Base-by-base conservation (phyloP, 305 asterid genomes). In the Lippia alba region DNA sequence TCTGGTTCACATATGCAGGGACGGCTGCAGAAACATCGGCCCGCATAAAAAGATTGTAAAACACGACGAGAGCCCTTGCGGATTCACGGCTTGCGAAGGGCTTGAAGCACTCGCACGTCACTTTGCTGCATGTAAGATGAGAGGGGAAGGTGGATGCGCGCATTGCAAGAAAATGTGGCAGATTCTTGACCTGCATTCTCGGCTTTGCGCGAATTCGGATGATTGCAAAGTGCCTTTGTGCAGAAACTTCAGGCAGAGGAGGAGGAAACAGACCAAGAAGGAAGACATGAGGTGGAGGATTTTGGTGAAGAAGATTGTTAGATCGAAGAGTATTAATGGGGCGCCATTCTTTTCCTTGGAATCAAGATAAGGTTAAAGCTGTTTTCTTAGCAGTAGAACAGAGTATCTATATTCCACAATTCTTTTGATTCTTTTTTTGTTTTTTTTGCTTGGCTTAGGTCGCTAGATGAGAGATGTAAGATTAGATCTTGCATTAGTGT, bases 151-250 rank as follows among this genome's bases (percentile, higher is more conserved):
- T 4, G 93, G 97, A 7, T 94, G 99, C 76, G 46, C 80, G 62
- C 96, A 87, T 62, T 91, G 99, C 89, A 91, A 88, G 93, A 82
- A 95, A 68, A 87, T 91, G 95, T 88, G 97, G 97, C 91, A 87
- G 53, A 72, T 91, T 33, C 74, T 94, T 77, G 96, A 91, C 12
- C 69, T 94, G 74, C 99, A 94, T 69, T 91, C 99, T 62, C 85
- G 91, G 46, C 86, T 93, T 14, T 93, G 98, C 17, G 90, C 88
- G 3, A 61, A 89, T 78, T 45, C 90, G 0, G 87, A 84, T 15
- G 66, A 16, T 56, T 94, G 99, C 66, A 78, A 70, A 70, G 97
- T 94, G 40, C 99, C 99, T 16, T 64, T 94, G 74, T 94, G 99
- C 91, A 87, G 94, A 81, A 89, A 80, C 18, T 84, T 91, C 56